A percentile compares a stretch with the other conserved stretches of the same genome.
Evolutionary conservation across 2,329 filamentous ascomycete genomes (phyloP).

Genomic region (Chaetomiaceae sp.): DNA sequence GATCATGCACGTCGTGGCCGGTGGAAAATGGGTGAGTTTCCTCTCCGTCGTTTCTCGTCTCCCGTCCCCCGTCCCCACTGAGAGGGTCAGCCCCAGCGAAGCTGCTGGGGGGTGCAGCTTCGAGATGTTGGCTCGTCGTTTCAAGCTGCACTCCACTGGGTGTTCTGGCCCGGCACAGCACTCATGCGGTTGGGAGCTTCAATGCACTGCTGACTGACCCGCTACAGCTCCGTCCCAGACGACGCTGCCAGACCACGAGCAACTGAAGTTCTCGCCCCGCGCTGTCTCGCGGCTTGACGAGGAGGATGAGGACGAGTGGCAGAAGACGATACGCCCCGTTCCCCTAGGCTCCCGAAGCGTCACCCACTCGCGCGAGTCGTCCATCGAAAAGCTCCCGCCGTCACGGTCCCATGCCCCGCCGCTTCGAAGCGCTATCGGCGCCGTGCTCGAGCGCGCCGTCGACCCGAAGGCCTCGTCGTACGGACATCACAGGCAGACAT

Average conservation of each 20-base stretch:
- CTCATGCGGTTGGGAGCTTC: no score
- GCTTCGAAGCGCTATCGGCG: constrained; percentile 36
- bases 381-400: constrained; percentile 46
- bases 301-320: constrained; percentile 46
- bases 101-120: no score
- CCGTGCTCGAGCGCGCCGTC: constrained; percentile 45
- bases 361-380: constrained; percentile 53
- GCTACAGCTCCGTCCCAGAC: constrained; percentile 52
- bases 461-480: constrained; percentile 55
- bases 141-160: constrained; percentile 2
- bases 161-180: background rate
- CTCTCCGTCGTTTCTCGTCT: background rate
- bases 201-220: constrained; percentile 8
- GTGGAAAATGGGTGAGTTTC: constrained; percentile 27
- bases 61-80: background rate
- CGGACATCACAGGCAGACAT: constrained; percentile 92
- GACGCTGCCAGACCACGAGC: constrained; percentile 51
- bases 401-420: constrained; percentile 37
- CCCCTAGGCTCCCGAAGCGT: constrained; percentile 38
- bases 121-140: no score
- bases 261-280: constrained; percentile 46
- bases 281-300: constrained; percentile 47
- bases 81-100: background rate
- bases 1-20: constrained; percentile 24
- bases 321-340: constrained; percentile 45